A percentile compares a stretch with the other conserved stretches of the same genome.
phyloP scores from a whole-genome alignment of 176 grass and related monocot species.

The bread wheat (Triticum aestivum) region IWGSC_CS_RefSeq_v2.1 NC_057804.1:20170299-20170798 shows the following conservation, averaged over 20 bases:
- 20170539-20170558: conserved; percentile 85
- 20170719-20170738: conserved; percentile 42
- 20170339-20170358: conserved; percentile 94
- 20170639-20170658: conserved; percentile 96
- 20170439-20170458: conserved; percentile 90
- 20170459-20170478: conserved; percentile 61
- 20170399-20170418: conserved; percentile 93
- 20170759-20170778: conserved; percentile 73
- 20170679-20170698: conserved; percentile 47
- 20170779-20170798: conserved; percentile 97
- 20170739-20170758: conserved; percentile 50
- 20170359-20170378: conserved; percentile 96
- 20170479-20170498: conserved; percentile 79
- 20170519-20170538: conserved; percentile 97
- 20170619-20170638: conserved; percentile 96
- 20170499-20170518: conserved; percentile 90
- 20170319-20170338: conserved; percentile 88
- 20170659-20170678: conserved; percentile 50
- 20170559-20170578: conserved; percentile 97
- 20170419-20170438: conserved; percentile 88
- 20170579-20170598: conserved; percentile 78
- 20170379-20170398: conserved; percentile 87
- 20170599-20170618: conserved; percentile 92
- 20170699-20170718: conserved; percentile 58
- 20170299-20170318: conserved; percentile 85